phyloP scores from a whole-genome alignment of 805 yeast species.

The Metschnikowia gruessii region DNA sequence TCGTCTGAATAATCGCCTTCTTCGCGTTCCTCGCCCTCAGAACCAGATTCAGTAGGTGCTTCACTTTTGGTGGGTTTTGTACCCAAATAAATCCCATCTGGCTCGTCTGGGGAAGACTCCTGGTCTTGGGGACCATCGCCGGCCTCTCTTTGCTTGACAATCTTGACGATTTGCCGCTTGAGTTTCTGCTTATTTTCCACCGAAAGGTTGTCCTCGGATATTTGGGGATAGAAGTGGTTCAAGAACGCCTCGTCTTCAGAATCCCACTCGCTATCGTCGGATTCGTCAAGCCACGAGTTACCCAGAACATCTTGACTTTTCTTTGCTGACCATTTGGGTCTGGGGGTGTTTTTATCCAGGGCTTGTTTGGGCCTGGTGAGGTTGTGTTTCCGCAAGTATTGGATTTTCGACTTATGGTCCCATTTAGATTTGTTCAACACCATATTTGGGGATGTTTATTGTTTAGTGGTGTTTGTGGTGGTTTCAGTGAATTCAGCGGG shows the following conservation, averaged over 20 bases:
- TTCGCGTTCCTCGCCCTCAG: conserved; percentile 1
- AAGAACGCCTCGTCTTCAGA: conserved; percentile 40
- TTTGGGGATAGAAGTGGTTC: conserved; percentile 39
- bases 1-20: conserved; percentile 1
- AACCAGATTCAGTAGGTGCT: conserved; percentile 3
- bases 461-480: not conserved
- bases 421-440: conserved; percentile 43
- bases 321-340: conserved; percentile 40
- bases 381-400: conserved; percentile 43
- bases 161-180: conserved; percentile 33
- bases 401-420: conserved; percentile 42
- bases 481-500: no score
- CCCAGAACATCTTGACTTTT: conserved; percentile 13
- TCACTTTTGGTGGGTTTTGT: conserved; percentile 5
- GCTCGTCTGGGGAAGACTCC: conserved; percentile 11
- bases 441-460: conserved; percentile 22
- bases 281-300: conserved; percentile 14
- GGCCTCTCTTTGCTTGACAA: conserved; percentile 13
- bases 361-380: conserved; percentile 19
- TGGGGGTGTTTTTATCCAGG: conserved; percentile 19
- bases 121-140: conserved; percentile 6
- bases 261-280: conserved; percentile 40
- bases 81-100: conserved; percentile 42
- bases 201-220: conserved; percentile 33
- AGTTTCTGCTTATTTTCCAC: conserved; percentile 36